Percentiles rank a stretch among this genome's conserved stretches.
Conservation (phyloP, 2,329 filamentous ascomycete species). For the Xylariaceae sp. region DNA sequence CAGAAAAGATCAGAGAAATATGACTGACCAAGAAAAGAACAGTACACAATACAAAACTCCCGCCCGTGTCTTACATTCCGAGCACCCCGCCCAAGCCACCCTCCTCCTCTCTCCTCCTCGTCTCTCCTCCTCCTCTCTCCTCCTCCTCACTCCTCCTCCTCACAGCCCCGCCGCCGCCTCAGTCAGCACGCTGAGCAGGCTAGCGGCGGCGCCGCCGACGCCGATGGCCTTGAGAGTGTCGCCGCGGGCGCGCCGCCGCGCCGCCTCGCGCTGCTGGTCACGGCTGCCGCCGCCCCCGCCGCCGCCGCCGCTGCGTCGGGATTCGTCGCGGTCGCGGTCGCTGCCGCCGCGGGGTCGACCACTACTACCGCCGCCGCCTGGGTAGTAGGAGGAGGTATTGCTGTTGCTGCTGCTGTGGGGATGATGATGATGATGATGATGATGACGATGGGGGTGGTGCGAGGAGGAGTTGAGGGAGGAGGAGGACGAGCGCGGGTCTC, state of each 20-base stretch:
- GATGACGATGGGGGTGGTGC: no score
- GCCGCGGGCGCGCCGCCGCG: conserved; percentile 40
- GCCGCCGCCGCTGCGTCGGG: conserved; percentile 1
- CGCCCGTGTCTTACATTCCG: no score
- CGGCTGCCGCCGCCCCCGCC: conserved; percentile 4
- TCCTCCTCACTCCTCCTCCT: conserved; percentile 1
- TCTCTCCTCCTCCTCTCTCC: no score
- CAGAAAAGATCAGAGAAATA: no score
- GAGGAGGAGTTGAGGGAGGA: no score
- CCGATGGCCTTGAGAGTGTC: conserved; percentile 51
- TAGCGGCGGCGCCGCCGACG: conserved; percentile 53
- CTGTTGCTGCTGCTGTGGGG: conserved; percentile 3
- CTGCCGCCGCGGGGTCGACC: no score
- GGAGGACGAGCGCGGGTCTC: conserved; percentile 6
- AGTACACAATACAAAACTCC: no score
- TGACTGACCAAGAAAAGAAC: no score
- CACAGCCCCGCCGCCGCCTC: conserved; percentile 41
- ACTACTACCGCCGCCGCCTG: no score
- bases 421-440: no score
- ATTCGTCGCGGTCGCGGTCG: conserved; percentile 26
- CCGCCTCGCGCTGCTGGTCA: conserved; percentile 27
- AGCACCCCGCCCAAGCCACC: not conserved
- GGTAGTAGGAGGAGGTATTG: conserved; percentile 10
- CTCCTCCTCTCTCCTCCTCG: not conserved
- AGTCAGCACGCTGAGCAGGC: conserved; percentile 48